Evolutionary conservation across 78 protist species (phyloP).

Genomic region (Protostelium mycophagum): DNA sequence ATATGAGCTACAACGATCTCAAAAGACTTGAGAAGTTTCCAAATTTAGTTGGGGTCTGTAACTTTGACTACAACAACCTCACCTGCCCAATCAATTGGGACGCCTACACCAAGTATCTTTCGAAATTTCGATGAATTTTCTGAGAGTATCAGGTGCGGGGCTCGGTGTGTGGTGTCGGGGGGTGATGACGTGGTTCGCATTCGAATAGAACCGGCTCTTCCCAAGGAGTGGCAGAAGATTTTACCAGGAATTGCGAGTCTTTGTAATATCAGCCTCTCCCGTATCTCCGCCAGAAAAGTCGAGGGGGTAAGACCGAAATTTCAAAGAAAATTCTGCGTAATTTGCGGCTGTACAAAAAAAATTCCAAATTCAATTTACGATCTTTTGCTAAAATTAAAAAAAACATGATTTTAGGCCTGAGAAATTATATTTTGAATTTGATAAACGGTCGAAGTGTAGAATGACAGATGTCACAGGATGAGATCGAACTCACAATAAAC

Average conservation of each 20-base stretch:
- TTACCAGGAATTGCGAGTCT: background rate
- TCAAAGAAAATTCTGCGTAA: too few relatives aligned
- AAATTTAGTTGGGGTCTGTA: background rate
- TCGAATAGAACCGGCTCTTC: background rate
- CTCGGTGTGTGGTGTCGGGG: background rate
- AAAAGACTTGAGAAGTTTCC: background rate
- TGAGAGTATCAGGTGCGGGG: background rate
- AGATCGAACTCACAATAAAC: too few relatives aligned
- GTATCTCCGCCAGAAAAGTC: too few relatives aligned
- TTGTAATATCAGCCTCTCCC: background rate
- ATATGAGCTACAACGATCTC: background rate
- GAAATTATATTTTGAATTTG: too few relatives aligned
- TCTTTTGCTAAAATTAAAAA: too few relatives aligned
- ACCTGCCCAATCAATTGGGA: background rate
- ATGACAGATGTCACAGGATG: too few relatives aligned
- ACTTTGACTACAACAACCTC: background rate
- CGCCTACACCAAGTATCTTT: background rate
- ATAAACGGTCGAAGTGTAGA: too few relatives aligned
- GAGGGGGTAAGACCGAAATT: too few relatives aligned
- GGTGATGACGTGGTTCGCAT: background rate
- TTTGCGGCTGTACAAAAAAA: too few relatives aligned
- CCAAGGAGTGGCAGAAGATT: background rate
- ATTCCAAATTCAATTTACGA: too few relatives aligned
- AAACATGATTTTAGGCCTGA: too few relatives aligned
- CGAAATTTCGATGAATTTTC: background rate